A percentile compares a stretch with the other conserved stretches of the same genome.
phyloP scores from a whole-genome alignment of 805 yeast genomes.

The Brettanomyces sp. region DNA sequence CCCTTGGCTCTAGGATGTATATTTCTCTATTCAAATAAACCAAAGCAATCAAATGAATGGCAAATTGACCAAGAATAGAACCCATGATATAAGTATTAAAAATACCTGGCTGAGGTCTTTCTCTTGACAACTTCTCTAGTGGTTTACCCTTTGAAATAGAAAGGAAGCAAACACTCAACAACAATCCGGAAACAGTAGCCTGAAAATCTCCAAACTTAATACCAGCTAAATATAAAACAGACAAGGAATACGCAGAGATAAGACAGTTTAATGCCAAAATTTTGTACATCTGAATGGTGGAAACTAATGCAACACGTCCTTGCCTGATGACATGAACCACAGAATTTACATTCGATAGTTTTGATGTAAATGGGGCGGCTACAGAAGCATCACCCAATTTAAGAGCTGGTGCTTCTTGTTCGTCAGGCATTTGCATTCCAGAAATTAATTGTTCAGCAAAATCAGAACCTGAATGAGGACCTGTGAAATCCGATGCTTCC shows the following conservation, averaged over 20 bases:
- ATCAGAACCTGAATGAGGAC: slow-evolving; percentile 17
- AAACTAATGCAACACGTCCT: slow-evolving; percentile 95
- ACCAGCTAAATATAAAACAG: slow-evolving; percentile 92
- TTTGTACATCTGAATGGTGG: slow-evolving; percentile 98
- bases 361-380: slow-evolving; percentile 98
- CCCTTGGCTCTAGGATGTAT: slow-evolving; percentile 85
- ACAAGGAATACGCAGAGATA: slow-evolving; percentile 90
- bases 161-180: slow-evolving; percentile 88
- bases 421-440: slow-evolving; percentile 40
- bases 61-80: slow-evolving; percentile 92
- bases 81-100: slow-evolving; percentile 96
- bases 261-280: slow-evolving; percentile 93
- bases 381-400: slow-evolving; percentile 98
- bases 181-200: slow-evolving; percentile 91
- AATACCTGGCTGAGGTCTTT: slow-evolving; percentile 96
- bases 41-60: slow-evolving; percentile 77
- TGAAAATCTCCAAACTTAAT: slow-evolving; percentile 97
- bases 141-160: slow-evolving; percentile 93
- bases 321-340: slow-evolving; percentile 92
- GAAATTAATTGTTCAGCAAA: slow-evolving; percentile 60
- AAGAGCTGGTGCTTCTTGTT: slow-evolving; percentile 82
- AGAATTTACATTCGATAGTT: slow-evolving; percentile 82
- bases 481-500: slow-evolving; percentile 15
- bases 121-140: slow-evolving; percentile 75
- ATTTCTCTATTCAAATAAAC: slow-evolving; percentile 77